Percentiles rank a stretch among this genome's conserved stretches.
phyloP scores from a whole-genome alignment of 2,329 filamentous ascomycete genomes.

The Botrytis medusae region DNA sequence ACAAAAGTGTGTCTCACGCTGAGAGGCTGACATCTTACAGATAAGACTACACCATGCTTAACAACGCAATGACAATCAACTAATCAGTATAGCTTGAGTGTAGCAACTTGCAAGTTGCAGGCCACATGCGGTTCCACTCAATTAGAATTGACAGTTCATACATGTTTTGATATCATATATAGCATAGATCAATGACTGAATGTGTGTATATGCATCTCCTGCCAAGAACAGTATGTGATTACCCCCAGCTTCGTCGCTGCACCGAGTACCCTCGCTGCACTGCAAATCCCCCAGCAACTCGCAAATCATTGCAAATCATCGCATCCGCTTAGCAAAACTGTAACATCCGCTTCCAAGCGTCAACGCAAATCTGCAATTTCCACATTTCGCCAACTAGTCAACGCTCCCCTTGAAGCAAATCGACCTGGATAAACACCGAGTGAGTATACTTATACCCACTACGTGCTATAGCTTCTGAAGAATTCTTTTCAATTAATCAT shows the following conservation, averaged over 20 bases:
- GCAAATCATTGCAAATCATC: background rate
- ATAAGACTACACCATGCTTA: background rate
- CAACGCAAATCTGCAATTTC: background rate
- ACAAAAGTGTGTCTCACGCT: constrained; percentile 8
- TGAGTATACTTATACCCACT: background rate
- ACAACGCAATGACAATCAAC: background rate
- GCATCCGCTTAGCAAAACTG: background rate
- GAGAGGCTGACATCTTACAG: background rate
- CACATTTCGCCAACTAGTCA: background rate
- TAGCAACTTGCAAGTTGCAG: background rate
- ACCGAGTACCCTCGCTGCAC: background rate
- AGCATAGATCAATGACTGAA: background rate
- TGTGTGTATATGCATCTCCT: background rate
- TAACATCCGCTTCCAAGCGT: background rate
- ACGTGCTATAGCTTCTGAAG: background rate
- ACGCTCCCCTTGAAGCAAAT: background rate
- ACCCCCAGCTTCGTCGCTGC: constrained; percentile 7
- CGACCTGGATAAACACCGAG: background rate
- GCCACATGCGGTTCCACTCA: background rate
- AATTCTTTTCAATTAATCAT: background rate
- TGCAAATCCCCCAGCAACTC: background rate
- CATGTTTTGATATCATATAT: background rate
- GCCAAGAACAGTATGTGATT: background rate
- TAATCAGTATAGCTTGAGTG: background rate
- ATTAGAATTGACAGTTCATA: constrained; percentile 11